Base-by-base conservation (phyloP, 2,329 filamentous ascomycete species). In the Pyrenophora teres region DNA sequence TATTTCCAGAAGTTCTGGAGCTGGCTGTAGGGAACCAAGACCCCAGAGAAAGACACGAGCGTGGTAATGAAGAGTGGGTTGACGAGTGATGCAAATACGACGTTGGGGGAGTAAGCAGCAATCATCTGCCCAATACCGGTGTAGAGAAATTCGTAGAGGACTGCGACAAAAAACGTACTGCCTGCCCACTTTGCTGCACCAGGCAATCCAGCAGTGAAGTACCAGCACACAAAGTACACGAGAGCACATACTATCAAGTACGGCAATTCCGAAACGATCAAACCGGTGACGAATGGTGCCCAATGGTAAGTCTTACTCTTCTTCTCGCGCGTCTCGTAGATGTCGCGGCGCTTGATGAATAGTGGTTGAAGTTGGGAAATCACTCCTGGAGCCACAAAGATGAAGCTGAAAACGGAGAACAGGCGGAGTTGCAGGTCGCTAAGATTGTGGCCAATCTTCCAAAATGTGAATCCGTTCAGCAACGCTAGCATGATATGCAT, bases 231-330 rank as follows among this genome's bases (percentile, higher is more conserved):
- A 64, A 78, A 90, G 59, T 86, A 81, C 9, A 89, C 64, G n/a
- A 88, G 70, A 3, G 79, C 83, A 3, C 83, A 82, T 6, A 89
- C 49, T 35, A 83, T 76, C 50, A 83, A 77, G 74, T 79, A 90
- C 0, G 87, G 86, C 1, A 89, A 77, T 67, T 91, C 88, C 40
- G 87, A 86, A 1, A 88, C 49, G 47, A 90, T 82, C 63, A 88
- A 87, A 59, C 84, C 81, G 2, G 86, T 75, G 65, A 90, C 80
- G 70, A 91, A 90, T 0, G 80, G 84, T 58, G 82, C 79, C 87
- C 87, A 90, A 0, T 83, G 87, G 74, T 90, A 91, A 0, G 83
- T 80, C 63, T 89, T 88, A 67, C 80, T 83, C 1, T 86, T 80
- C 10, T 81, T 76, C 59, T 85, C 82, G 40, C 81, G 80, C 6